A percentile compares a stretch with the other conserved stretches of the same genome.
Conservation (phyloP, 2,329 filamentous ascomycete species). For the Fusarium verticillioides region DNA sequence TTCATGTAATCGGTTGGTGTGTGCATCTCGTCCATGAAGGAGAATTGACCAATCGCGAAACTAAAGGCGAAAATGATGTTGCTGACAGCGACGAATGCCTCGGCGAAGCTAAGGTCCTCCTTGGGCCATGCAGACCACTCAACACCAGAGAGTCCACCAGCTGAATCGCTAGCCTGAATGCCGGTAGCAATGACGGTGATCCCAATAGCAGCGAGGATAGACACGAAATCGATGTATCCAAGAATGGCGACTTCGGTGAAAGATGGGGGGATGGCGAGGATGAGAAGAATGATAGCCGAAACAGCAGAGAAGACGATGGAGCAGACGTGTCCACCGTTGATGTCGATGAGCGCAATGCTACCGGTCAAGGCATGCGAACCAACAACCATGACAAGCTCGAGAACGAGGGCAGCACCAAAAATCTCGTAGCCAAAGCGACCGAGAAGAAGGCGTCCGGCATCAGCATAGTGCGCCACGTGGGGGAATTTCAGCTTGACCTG, state of each 20-base stretch:
- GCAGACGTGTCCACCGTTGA: constrained; percentile 63
- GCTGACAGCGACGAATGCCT: constrained; percentile 68
- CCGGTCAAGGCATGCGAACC: constrained; percentile 78
- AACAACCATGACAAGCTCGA: constrained; percentile 77
- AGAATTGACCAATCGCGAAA: constrained; percentile 38
- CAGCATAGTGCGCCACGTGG: constrained; percentile 55
- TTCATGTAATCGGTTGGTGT: constrained; percentile 50
- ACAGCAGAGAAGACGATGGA: constrained; percentile 54
- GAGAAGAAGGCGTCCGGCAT: constrained; percentile 64
- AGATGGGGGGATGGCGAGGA: constrained; percentile 59
- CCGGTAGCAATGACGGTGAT: constrained; percentile 75
- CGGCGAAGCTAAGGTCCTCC: constrained; percentile 58
- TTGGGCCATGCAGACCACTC: constrained; percentile 59
- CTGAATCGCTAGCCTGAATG: constrained; percentile 50
- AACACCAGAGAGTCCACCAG: constrained; percentile 48
- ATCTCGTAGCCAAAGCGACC: constrained; percentile 71
- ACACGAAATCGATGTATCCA: constrained; percentile 62
- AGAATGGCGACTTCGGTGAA: constrained; percentile 50
- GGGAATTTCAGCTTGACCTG: constrained; percentile 63
- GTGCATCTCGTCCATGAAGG: constrained; percentile 41
- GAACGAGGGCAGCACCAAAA: constrained; percentile 67
- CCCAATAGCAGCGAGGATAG: constrained; percentile 64
- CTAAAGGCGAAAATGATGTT: constrained; percentile 61
- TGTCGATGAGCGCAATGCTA: constrained; percentile 72
- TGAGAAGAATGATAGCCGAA: constrained; percentile 57